phyloP scores from a whole-genome alignment of 202 grass and related monocot species.

The Eragrostis tef region DNA sequence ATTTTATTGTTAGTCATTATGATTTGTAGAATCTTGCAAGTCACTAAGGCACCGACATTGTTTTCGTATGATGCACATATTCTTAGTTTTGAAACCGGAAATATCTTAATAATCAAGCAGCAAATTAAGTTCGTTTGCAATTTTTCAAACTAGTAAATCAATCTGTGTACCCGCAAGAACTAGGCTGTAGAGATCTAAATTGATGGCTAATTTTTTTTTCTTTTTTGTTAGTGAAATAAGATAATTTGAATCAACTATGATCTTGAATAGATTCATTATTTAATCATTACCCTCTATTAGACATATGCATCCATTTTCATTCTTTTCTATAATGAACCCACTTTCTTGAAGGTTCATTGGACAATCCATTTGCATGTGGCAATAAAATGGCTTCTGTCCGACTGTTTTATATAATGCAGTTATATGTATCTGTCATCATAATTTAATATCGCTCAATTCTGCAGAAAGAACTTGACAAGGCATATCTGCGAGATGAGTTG shows the following conservation, averaged over 20 bases:
- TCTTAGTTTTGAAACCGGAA: constrained; percentile 20
- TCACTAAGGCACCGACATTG: neutral
- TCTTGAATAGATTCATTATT: constrained; percentile 5
- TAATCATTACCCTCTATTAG: too few relatives aligned
- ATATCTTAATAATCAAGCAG: too few relatives aligned
- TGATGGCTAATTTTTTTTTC: too few relatives aligned
- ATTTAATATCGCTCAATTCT: constrained; percentile 31
- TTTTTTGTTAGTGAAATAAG: too few relatives aligned
- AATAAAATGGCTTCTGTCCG: constrained; percentile 1
- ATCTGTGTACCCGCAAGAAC: too few relatives aligned
- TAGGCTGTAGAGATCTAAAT: too few relatives aligned
- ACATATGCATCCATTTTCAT: neutral
- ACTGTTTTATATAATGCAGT: neutral
- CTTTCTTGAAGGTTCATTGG: constrained; percentile 17
- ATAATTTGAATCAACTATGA: constrained; percentile 12
- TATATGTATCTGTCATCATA: constrained; percentile 28
- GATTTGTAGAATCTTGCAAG: too few relatives aligned
- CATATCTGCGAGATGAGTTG: constrained; percentile 38
- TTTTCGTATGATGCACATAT: constrained; percentile 19
- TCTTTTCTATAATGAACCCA: neutral
- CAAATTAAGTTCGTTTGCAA: neutral
- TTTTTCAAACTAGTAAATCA: too few relatives aligned
- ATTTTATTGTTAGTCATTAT: too few relatives aligned
- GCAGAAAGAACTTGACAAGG: constrained; percentile 39
- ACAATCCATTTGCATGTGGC: neutral